Evolutionary conservation across 768 basidiomycete genomes (phyloP).

Genomic region (Leccinum fibrillosum): DNA sequence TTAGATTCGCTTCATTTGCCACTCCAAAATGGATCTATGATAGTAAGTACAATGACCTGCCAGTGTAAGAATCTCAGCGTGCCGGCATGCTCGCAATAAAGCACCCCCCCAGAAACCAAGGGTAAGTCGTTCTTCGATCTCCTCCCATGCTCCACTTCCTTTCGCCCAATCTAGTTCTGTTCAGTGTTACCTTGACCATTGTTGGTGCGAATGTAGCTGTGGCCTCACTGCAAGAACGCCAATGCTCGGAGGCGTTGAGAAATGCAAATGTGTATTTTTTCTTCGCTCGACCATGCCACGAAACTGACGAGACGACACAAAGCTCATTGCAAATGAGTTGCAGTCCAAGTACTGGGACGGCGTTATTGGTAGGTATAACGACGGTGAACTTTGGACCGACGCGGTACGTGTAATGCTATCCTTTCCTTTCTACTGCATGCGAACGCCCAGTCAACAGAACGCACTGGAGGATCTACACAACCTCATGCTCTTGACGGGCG

Average conservation of each 20-base stretch:
- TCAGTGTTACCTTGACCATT: background rate
- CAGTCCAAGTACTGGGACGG: conserved; percentile 40
- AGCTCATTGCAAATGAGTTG: conserved; percentile 27
- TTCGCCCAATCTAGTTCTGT: background rate
- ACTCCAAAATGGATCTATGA: too few relatives aligned
- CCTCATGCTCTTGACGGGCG: conserved; percentile 50
- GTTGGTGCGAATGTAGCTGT: background rate
- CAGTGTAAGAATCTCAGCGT: too few relatives aligned
- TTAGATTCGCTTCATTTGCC: too few relatives aligned
- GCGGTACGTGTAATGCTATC: conserved; percentile 34
- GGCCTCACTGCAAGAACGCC: background rate
- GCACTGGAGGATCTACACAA: conserved; percentile 56
- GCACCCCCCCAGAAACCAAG: too few relatives aligned
- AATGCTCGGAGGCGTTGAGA: conserved; percentile 6
- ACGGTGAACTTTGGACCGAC: conserved; percentile 55
- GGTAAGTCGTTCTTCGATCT: too few relatives aligned
- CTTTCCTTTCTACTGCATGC: background rate
- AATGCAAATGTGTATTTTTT: conserved; percentile 12
- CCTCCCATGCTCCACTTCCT: conserved; percentile 1
- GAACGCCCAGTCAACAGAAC: conserved; percentile 36
- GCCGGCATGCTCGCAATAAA: too few relatives aligned
- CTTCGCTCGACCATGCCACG: background rate
- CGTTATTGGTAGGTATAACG: conserved; percentile 41
- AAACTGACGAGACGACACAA: background rate
- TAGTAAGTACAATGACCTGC: too few relatives aligned